A percentile compares a stretch with the other conserved stretches of the same genome.
These are phyloP conservation scores for Kokia cookei DNA, from an alignment of 441 rosid genomes.

Conservation along the genomic window DNA sequence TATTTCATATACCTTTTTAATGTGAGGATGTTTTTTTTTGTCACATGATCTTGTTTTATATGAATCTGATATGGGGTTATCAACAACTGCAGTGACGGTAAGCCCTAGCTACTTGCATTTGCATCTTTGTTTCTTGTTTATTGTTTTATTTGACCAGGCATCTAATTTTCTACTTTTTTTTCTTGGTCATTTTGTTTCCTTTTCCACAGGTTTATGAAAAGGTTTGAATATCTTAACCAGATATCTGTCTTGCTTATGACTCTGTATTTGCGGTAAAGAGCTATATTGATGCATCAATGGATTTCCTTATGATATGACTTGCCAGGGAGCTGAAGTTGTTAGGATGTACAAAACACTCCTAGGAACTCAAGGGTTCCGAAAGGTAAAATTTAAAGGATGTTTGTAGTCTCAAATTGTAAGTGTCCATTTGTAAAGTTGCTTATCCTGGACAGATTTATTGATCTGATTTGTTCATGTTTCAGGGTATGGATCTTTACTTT, in stretches of 20 bases:
- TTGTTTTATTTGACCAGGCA: not conserved
- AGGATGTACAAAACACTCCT: slow-evolving; percentile 98
- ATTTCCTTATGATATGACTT: slow-evolving; percentile 8
- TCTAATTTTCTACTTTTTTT: slow-evolving; percentile 14
- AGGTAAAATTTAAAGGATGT: slow-evolving; percentile 40
- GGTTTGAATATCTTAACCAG: slow-evolving; percentile 38
- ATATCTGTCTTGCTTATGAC: not conserved
- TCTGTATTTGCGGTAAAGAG: not conserved
- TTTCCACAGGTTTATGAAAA: slow-evolving; percentile 85
- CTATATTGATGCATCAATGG: slow-evolving; percentile 6
- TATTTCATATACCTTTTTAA: slow-evolving; percentile 12
- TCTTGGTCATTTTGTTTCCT: slow-evolving; percentile 18
- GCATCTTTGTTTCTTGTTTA: not conserved
- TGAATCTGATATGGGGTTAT: slow-evolving; percentile 19
- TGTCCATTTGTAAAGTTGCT: slow-evolving; percentile 1
- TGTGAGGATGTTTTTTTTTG: slow-evolving; percentile 8
- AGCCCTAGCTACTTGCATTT: slow-evolving; percentile 10
- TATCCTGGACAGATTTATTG: slow-evolving; percentile 4
- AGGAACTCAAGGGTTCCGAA: slow-evolving; percentile 86
- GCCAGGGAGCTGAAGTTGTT: slow-evolving; percentile 98
- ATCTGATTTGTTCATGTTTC: slow-evolving; percentile 15
- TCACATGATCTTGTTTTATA: slow-evolving; percentile 14
- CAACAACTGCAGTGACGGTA: slow-evolving; percentile 74
- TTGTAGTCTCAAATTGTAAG: slow-evolving; percentile 4
- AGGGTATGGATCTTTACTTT: slow-evolving; percentile 98